phyloP scores from a whole-genome alignment of 768 basidiomycete species.

The Lactarius vividus region DNA sequence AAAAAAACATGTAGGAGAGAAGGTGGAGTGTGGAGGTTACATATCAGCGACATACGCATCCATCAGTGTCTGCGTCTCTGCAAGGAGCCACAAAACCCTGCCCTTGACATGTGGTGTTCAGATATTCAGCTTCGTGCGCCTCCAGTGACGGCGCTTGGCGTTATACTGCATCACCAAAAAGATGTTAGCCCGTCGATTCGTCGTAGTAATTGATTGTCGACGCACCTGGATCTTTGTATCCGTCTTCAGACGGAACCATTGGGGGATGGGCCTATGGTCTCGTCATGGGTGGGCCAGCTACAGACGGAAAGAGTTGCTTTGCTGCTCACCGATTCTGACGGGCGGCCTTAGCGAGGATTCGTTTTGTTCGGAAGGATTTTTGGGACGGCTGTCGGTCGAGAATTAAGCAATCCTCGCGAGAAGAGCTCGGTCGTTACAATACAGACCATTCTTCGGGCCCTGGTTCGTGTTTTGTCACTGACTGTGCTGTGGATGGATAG shows the following conservation, averaged over 20 bases:
- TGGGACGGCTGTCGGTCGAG: not conserved
- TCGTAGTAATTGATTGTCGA: not conserved
- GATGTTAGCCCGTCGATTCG: not conserved
- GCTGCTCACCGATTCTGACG: slow-evolving; percentile 33
- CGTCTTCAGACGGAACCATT: slow-evolving; percentile 98
- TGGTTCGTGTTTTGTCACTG: not conserved
- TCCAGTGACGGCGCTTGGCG: slow-evolving; percentile 98
- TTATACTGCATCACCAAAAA: slow-evolving; percentile 58
- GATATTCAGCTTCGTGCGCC: slow-evolving; percentile 98
- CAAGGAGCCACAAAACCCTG: not conserved
- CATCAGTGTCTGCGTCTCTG: not conserved
- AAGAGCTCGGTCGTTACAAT: not conserved
- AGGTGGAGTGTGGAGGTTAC: not conserved
- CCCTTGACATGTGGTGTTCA: slow-evolving; percentile 39
- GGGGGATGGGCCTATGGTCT: slow-evolving; percentile 81
- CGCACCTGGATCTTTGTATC: slow-evolving; percentile 90
- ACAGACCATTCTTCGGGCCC: not conserved
- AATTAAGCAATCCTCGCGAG: not conserved
- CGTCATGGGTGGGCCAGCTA: not conserved
- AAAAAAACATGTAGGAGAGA: not conserved
- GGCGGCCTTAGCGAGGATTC: not conserved
- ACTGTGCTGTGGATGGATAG: no score
- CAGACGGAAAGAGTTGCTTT: not conserved
- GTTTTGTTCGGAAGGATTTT: slow-evolving; percentile 2
- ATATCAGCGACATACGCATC: not conserved